phyloP scores from a whole-genome alignment of 2,329 filamentous ascomycete genomes.

The Acarospora socialis region DNA sequence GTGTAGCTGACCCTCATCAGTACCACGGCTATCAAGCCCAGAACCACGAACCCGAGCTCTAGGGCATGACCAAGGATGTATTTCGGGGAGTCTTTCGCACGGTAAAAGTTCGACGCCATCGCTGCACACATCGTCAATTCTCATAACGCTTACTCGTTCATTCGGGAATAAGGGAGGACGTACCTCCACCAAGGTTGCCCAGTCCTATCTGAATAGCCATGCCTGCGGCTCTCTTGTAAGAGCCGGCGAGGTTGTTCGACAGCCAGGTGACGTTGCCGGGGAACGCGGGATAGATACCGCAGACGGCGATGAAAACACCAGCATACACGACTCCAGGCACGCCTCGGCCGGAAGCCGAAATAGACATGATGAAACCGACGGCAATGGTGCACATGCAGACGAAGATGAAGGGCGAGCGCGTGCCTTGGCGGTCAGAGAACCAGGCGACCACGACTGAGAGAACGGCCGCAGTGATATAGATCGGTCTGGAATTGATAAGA shows the following conservation, averaged over 20 bases:
- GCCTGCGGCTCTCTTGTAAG: conserved; percentile 41
- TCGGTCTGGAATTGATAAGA: conserved; percentile 17
- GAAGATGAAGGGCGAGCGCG: conserved; percentile 39
- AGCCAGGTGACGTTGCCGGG: conserved; percentile 41
- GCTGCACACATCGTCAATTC: conserved; percentile 25
- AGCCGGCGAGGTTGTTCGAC: conserved; percentile 43
- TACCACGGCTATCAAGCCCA: conserved; percentile 32
- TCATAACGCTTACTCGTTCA: conserved; percentile 3
- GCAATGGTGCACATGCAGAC: conserved; percentile 39
- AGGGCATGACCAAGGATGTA: conserved; percentile 36
- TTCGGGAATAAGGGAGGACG: not conserved
- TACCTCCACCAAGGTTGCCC: conserved; percentile 36
- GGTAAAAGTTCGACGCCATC: conserved; percentile 61
- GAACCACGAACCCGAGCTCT: conserved; percentile 35
- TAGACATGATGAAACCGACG: conserved; percentile 42
- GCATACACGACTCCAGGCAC: conserved; percentile 32
- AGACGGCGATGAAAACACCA: conserved; percentile 33
- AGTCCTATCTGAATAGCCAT: conserved; percentile 52
- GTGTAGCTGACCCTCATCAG: conserved; percentile 38
- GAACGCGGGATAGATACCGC: conserved; percentile 34
- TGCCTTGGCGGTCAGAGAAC: conserved; percentile 41
- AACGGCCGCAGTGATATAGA: conserved; percentile 26
- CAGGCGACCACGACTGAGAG: conserved; percentile 34
- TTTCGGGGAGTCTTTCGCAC: conserved; percentile 33
- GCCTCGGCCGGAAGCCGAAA: conserved; percentile 20